A percentile compares a stretch with the other conserved stretches of the same genome.
Evolutionary conservation across 176 grass and related monocot species (phyloP).

Genomic region (Cenchrus purpureus): DNA sequence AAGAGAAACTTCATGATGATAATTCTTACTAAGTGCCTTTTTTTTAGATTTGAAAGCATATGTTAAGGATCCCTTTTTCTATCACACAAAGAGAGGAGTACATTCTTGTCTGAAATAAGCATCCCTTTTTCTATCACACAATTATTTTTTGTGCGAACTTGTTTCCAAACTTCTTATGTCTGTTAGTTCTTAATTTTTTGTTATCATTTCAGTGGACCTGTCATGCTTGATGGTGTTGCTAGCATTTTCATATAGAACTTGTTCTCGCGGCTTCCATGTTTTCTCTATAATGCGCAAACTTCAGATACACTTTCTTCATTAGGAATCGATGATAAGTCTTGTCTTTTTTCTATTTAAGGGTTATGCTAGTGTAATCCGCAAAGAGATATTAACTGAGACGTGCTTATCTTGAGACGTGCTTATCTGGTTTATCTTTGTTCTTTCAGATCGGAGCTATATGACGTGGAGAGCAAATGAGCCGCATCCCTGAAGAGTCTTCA

Average conservation of each 20-base stretch:
- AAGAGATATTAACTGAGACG: neutral
- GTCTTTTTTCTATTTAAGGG: neutral
- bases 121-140: neutral
- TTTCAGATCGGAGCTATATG: conserved; percentile 67
- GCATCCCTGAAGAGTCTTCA: neutral
- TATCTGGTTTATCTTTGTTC: conserved; percentile 21
- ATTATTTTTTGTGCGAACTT: neutral
- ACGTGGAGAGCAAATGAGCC: conserved; percentile 61
- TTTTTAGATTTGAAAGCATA: neutral
- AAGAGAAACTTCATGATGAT: neutral
- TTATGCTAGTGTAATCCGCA: neutral
- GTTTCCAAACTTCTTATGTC: neutral
- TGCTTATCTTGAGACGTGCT: conserved; percentile 13
- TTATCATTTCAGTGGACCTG: neutral
- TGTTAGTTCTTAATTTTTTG: neutral
- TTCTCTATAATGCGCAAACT: neutral
- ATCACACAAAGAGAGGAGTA: neutral
- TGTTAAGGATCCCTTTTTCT: neutral
- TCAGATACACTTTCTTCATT: neutral
- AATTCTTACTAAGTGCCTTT: neutral
- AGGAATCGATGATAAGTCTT: neutral
- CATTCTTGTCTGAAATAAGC: neutral
- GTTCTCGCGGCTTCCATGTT: conserved; percentile 3
- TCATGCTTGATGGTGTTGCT: neutral
- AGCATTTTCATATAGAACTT: neutral